Percentiles rank a stretch among this genome's conserved stretches.
These are phyloP conservation scores for Cerioporus squamosus DNA, from an alignment of 1,284 basidiomycete species.

Conservation along the genomic window DNA sequence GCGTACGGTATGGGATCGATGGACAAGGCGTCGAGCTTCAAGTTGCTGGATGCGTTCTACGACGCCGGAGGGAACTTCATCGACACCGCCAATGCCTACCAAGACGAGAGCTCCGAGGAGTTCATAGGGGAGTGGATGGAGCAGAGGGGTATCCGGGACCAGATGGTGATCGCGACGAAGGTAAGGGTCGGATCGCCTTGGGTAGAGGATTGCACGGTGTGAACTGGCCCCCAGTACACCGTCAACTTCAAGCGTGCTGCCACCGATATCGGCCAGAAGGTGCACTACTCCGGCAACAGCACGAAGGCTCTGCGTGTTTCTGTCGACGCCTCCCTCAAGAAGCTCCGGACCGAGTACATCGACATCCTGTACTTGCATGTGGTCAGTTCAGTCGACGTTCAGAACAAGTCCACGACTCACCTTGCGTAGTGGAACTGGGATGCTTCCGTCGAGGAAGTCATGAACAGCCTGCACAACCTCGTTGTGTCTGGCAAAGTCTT, in stretches of 20 bases:
- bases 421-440: conserved; percentile 42
- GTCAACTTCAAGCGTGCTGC: conserved; percentile 17
- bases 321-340: conserved; percentile 53
- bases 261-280: conserved; percentile 37
- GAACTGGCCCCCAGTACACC: neutral
- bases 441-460: conserved; percentile 49
- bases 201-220: too few relatives aligned
- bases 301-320: conserved; percentile 48
- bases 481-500: conserved; percentile 48
- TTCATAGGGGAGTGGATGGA: too few relatives aligned
- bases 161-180: too few relatives aligned
- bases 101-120: too few relatives aligned
- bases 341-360: conserved; percentile 59
- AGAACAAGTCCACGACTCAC: too few relatives aligned
- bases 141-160: too few relatives aligned
- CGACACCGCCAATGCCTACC: too few relatives aligned
- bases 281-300: conserved; percentile 52
- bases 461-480: conserved; percentile 51
- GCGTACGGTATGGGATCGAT: too few relatives aligned
- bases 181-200: too few relatives aligned
- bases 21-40: too few relatives aligned
- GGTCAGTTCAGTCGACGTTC: conserved; percentile 5
- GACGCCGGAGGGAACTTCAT: too few relatives aligned
- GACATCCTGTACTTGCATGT: conserved; percentile 59
- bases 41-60: too few relatives aligned